A percentile compares a stretch with the other conserved stretches of the same genome.
Evolutionary conservation across 2,329 filamentous ascomycete genomes (phyloP).

Genomic region (Calonectria montana): DNA sequence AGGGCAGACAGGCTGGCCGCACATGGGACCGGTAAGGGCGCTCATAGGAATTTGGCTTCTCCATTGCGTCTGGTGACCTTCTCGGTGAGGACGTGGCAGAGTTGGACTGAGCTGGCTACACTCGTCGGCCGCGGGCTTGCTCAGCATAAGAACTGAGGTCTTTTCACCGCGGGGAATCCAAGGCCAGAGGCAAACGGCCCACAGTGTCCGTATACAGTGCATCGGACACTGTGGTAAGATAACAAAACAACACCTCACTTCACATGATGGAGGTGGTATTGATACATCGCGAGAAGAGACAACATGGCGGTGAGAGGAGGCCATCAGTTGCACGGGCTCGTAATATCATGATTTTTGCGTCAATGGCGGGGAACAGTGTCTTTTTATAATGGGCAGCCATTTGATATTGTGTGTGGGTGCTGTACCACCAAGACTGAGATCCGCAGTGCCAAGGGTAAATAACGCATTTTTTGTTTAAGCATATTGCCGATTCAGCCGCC

Average conservation of each 20-base stretch:
- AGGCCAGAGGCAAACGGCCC: background rate
- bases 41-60: constrained; percentile 26
- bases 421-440: background rate
- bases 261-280: background rate
- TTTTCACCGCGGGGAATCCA: constrained; percentile 14
- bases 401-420: background rate
- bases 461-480: background rate
- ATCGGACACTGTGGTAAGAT: constrained; percentile 15
- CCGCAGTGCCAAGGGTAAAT: background rate
- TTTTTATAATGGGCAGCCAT: background rate
- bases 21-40: constrained; percentile 72
- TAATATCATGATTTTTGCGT: background rate
- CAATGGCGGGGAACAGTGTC: background rate
- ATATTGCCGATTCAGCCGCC: background rate
- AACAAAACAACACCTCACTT: constrained; percentile 18
- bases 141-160: background rate
- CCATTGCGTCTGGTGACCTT: constrained; percentile 18
- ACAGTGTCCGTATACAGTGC: constrained; percentile 21
- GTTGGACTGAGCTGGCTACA: background rate
- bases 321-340: background rate
- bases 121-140: constrained; percentile 14
- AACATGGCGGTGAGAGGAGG: background rate
- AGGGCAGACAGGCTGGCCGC: constrained; percentile 69
- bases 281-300: background rate
- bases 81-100: background rate